These are phyloP conservation scores for Persicaria maculosa DNA, from an alignment of 148 eudicot genomes.

Conservation along the genomic window DNA sequence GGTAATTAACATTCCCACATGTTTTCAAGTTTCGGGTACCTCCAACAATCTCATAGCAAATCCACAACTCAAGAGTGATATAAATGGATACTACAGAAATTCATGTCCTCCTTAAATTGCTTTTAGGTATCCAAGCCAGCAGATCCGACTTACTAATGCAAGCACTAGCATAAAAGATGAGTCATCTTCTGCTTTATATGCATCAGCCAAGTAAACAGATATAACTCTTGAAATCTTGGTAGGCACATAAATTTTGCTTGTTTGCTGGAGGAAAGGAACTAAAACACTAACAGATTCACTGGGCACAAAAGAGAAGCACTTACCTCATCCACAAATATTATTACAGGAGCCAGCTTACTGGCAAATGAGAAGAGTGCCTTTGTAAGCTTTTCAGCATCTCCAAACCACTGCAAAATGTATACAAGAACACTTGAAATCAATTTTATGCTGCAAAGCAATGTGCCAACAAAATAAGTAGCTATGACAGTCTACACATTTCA, in stretches of 20 bases:
- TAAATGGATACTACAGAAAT: neutral
- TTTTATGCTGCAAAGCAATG: neutral
- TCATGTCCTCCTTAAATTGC: neutral
- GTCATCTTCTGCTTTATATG: neutral
- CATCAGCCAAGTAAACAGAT: neutral
- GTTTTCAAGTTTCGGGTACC: neutral
- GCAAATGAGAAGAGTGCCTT: slow-evolving; percentile 98
- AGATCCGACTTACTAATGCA: neutral
- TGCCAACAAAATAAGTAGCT: neutral
- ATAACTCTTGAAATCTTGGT: neutral
- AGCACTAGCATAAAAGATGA: neutral
- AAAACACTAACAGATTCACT: neutral
- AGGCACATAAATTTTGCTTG: neutral
- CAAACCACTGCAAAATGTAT: slow-evolving; percentile 71
- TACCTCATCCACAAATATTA: slow-evolving; percentile 98
- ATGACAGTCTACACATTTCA: neutral
- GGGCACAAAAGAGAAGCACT: slow-evolving; percentile 16
- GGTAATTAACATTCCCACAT: neutral
- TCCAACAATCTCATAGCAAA: neutral
- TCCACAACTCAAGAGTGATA: neutral
- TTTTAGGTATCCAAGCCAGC: neutral
- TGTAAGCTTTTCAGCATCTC: slow-evolving; percentile 98
- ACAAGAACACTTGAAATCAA: neutral
- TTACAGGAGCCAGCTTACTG: slow-evolving; percentile 92
- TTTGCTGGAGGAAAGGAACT: neutral